Evolutionary conservation across 768 basidiomycete species (phyloP).

Genomic region (Neoboletus brunneissimus): DNA sequence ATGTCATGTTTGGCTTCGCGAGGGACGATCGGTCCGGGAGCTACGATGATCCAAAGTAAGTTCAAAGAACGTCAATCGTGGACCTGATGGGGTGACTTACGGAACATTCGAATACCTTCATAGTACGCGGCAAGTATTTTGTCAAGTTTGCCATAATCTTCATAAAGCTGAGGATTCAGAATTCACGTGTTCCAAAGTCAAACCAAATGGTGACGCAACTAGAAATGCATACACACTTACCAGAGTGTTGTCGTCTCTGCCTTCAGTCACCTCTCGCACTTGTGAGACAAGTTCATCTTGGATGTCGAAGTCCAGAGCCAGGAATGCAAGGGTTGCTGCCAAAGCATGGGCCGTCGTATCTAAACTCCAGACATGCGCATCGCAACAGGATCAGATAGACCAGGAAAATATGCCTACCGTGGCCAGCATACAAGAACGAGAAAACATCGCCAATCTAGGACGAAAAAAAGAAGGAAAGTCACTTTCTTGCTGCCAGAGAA

Average conservation of each 20-base stretch:
- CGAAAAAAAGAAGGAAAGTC: not conserved
- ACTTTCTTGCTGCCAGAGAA: not conserved
- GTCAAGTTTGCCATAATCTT: constrained; percentile 29
- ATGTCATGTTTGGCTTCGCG: constrained; percentile 29
- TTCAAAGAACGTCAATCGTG: not conserved
- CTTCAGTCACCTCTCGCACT: constrained; percentile 23
- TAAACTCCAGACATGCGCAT: not conserved
- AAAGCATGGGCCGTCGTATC: constrained; percentile 34
- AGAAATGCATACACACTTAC: constrained; percentile 7
- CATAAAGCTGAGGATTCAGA: constrained; percentile 13
- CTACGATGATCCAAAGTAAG: constrained; percentile 7
- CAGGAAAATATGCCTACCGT: constrained; percentile 36
- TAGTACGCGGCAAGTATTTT: constrained; percentile 27
- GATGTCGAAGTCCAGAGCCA: constrained; percentile 29
- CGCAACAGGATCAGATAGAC: not conserved
- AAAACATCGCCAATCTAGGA: constrained; percentile 51
- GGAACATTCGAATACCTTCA: constrained; percentile 31
- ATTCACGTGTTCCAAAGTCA: not conserved
- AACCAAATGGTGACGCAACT: not conserved
- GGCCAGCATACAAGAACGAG: constrained; percentile 53
- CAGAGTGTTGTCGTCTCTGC: constrained; percentile 10
- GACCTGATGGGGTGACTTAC: constrained; percentile 12
- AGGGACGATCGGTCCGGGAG: constrained; percentile 27
- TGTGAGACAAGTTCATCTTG: constrained; percentile 33
- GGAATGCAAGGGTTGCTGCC: constrained; percentile 31